Percentiles rank a stretch among this genome's conserved stretches.
phyloP scores from a whole-genome alignment of 75 land plant genomes.

The Chamaecyparis obtusa region DNA sequence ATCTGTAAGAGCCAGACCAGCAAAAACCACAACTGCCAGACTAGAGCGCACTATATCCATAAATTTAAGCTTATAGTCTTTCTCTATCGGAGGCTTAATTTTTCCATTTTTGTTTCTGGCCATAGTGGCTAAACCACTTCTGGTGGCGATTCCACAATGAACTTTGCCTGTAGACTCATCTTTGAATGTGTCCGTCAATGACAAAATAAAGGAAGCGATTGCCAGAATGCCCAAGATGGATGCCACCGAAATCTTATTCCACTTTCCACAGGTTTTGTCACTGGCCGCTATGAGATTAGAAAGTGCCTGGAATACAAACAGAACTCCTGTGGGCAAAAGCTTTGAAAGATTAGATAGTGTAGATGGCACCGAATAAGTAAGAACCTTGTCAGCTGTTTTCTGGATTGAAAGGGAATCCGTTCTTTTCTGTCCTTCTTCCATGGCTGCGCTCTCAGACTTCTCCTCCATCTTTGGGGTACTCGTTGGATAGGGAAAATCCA shows the following conservation, averaged over 20 bases:
- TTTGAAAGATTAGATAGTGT: constrained; percentile 4
- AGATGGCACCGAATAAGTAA: not conserved
- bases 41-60: not conserved
- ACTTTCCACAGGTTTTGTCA: not conserved
- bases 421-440: not conserved
- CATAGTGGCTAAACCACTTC: not conserved
- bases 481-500: too few species aligned
- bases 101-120: not conserved
- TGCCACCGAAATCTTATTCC: constrained; percentile 1
- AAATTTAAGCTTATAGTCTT: not conserved
- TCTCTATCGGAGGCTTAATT: not conserved
- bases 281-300: not conserved
- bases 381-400: not conserved
- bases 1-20: constrained; percentile 13
- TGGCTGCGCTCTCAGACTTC: not conserved
- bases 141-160: constrained; percentile 1
- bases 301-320: not conserved
- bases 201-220: not conserved
- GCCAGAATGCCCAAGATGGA: not conserved
- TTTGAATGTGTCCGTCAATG: not conserved
- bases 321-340: not conserved
- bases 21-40: not conserved
- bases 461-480: not conserved
- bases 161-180: not conserved
- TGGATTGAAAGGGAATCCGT: not conserved